Conservation (phyloP, 371 early-diverging fungal genomes). For the Phascolomyces articulosus region DNA sequence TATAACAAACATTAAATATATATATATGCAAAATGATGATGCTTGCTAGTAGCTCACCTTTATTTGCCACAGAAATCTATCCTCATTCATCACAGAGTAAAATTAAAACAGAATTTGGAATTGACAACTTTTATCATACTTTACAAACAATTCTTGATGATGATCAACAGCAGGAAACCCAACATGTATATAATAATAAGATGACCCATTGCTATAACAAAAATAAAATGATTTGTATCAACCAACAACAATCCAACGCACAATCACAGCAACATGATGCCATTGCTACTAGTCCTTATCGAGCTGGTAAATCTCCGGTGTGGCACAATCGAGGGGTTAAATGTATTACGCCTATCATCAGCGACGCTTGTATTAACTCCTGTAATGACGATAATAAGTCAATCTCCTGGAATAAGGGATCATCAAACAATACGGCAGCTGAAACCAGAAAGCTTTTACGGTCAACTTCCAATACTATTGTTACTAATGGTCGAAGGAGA, state of each 20-base stretch:
- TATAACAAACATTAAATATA: not conserved
- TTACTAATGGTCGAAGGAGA: not conserved
- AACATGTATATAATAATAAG: not conserved
- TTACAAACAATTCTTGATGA: slow-evolving; percentile 5
- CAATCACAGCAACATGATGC: not conserved
- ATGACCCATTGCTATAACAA: too few species aligned
- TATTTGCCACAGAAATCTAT: slow-evolving; percentile 13
- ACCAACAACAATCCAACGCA: not conserved
- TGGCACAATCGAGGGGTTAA: slow-evolving; percentile 3
- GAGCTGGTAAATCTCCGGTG: not conserved
- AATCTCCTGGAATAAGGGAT: not conserved
- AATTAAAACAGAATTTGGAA: not conserved
- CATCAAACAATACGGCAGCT: not conserved
- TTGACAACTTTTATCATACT: not conserved
- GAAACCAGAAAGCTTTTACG: not conserved
- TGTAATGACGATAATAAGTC: not conserved
- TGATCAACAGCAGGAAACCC: too few species aligned
- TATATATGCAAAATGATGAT: not conserved
- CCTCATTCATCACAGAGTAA: slow-evolving; percentile 4
- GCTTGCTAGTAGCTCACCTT: not conserved
- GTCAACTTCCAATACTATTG: not conserved
- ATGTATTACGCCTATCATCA: not conserved
- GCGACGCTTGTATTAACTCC: not conserved
- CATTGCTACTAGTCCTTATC: not conserved
- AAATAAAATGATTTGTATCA: too few species aligned